These are phyloP conservation scores for Ganoderma leucocontextum DNA, from an alignment of 1,284 basidiomycete species.

Conservation along the genomic window DNA sequence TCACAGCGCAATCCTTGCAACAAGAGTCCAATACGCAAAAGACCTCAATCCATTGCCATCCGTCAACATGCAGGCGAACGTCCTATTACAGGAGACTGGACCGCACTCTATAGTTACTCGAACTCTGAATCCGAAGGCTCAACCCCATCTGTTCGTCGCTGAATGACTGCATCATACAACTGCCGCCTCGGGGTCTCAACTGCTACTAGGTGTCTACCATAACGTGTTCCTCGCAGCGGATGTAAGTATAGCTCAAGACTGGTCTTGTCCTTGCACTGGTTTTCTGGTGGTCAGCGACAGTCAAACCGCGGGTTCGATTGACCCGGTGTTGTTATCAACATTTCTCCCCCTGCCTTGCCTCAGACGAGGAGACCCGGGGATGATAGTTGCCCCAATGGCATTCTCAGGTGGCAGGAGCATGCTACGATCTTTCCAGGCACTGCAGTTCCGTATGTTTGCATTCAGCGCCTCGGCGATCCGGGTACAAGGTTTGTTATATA, in stretches of 20 bases:
- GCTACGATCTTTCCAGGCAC: neutral
- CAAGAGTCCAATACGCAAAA: neutral
- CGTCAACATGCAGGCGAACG: too few species aligned
- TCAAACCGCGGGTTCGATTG: neutral
- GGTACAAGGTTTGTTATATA: neutral
- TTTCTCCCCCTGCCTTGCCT: neutral
- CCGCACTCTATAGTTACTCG: too few species aligned
- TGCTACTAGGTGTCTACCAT: neutral
- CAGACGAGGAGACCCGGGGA: neutral
- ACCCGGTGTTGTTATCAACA: neutral
- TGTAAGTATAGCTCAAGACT: neutral
- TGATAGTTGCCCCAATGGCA: neutral
- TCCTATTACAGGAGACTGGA: too few species aligned
- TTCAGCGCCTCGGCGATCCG: neutral
- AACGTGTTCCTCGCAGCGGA: neutral
- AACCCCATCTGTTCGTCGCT: neutral
- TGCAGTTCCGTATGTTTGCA: neutral
- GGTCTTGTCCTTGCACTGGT: neutral
- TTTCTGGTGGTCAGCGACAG: neutral
- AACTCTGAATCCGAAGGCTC: too few species aligned
- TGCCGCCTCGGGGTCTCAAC: neutral
- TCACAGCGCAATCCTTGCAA: neutral
- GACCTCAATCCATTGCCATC: too few species aligned
- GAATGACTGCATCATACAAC: neutral
- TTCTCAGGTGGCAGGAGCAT: neutral